Base-by-base conservation (phyloP, 495 filamentous ascomycete species). In the Aspergillus olivimuriae region DNA sequence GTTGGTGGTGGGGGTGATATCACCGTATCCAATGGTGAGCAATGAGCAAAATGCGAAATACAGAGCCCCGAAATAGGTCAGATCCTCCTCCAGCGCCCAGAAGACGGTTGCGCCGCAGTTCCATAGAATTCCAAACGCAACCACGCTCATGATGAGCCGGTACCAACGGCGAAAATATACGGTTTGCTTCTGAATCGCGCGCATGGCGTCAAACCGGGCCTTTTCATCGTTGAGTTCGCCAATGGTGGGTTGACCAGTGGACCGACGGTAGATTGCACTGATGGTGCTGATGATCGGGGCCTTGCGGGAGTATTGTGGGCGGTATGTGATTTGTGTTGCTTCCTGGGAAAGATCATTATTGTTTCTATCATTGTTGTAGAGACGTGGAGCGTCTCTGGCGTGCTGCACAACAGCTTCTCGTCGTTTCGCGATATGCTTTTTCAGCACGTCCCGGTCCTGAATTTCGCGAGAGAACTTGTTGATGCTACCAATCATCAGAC, bases 1-100 rank as follows among this genome's bases (percentile, higher is more conserved):
- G 54, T 89, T 90, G 5, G 81, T 84, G 11, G 74, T 62, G 0
- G 85, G 87, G 8, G 79, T 79, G 26, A 83, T 71, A 50, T 95
- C 89, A 0, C 90, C 90, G 57, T 95, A 97, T 1, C 91, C 90
- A 43, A 97, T 89, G 0, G 90, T 95, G 4, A 94, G 65, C 22
- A 95, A 74, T 4, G 83, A 81, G 31, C 81, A 79, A 58, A 89
- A 95, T 19, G 83, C 69, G 60, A 95, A 94, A 62, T 95, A 95
- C 16, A 95, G 64, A 0, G 78, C 69, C 12, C 84, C 68, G 46
- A 92, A 94, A 52, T 95, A 96, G 0, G 70, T 65, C 24, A 66
- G 53, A 7, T 58, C 51, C 2, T 61, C 55, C 50, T 86, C 82
- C 1, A 78, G 56, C 32, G 35, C 30, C 64, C 69, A 75, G 58